Conservation (phyloP, 2,329 filamentous ascomycete species). For the Aspergillus latus region DNA sequence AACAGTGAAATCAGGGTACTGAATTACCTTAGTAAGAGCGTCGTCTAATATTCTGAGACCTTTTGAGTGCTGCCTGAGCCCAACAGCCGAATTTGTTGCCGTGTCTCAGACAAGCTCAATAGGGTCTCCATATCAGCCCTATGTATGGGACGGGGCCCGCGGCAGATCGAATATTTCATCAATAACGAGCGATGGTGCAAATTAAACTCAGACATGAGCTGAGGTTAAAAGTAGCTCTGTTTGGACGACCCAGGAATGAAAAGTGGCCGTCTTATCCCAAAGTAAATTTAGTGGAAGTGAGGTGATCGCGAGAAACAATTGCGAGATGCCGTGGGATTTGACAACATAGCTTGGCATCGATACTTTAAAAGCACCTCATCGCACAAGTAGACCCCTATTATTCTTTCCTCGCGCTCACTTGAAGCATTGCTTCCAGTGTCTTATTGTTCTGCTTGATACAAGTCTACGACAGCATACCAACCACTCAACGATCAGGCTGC, state of each 20-base stretch:
- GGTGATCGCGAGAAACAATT: slow-evolving; percentile 34
- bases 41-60: not conserved
- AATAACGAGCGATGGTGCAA: slow-evolving; percentile 9
- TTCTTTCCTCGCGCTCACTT: not conserved
- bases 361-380: slow-evolving; percentile 20
- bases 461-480: not conserved
- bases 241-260: slow-evolving; percentile 16
- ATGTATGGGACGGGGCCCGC: not conserved
- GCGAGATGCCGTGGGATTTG: slow-evolving; percentile 25
- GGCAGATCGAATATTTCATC: slow-evolving; percentile 2
- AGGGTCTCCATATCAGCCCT: slow-evolving; percentile 12
- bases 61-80: slow-evolving; percentile 13
- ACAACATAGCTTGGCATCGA: slow-evolving; percentile 24
- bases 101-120: slow-evolving; percentile 23
- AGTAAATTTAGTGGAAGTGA: slow-evolving; percentile 28
- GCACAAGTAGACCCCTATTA: not conserved
- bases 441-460: not conserved
- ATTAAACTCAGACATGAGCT: slow-evolving; percentile 21
- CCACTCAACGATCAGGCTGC: not conserved
- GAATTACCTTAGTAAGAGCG: not conserved
- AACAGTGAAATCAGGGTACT: not conserved
- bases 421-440: not conserved
- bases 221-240: slow-evolving; percentile 23
- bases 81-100: slow-evolving; percentile 36
- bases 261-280: slow-evolving; percentile 12